Base-by-base conservation (phyloP, 2,329 filamentous ascomycete species). In the Herpotrichia juniperi region DNA sequence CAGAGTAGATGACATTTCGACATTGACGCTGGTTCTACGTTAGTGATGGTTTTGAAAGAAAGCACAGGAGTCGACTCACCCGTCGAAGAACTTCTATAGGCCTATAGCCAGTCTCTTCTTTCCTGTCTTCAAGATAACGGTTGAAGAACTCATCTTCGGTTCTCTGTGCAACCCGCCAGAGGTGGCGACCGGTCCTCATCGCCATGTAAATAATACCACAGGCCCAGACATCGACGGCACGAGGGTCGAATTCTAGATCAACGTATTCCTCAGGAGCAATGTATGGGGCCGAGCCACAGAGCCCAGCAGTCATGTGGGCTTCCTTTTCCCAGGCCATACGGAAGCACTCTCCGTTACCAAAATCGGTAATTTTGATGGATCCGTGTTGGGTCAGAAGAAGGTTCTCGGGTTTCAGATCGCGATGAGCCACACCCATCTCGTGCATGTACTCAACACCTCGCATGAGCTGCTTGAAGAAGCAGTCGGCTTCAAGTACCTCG, bases 191-290 rank as follows among this genome's bases (percentile, higher is more conserved):
- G 1, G 93, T 97, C 52, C 94, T 85, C 94, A 99, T 99, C 12
- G 94, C 94, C 94, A 99, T 99, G 78, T 99, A 99, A 54, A 99
- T 99, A 46, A 99, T 94, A 70, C 94, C 94, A 54, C 92, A 96
- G 21, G 94, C 94, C 94, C 94, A 99, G 12, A 97, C 89, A 68
- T 99, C 94, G 43, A 99, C 93, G n/a, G 94, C 93, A 51, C 94
- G 85, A 25, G 94, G 94, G 69, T 99, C 94, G 61, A 99, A 99
- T 72, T 99, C 94, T 72, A 88, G 92, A 70, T 96, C 93, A 1
- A 87, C 85, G 67, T 99, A 99, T 74, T 99, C 94, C 73, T 99
- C 94, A 0, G 94, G 94, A 1, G 94, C 91, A 62, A 99, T 99
- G 71, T 99, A 99, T 0, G 94, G 94, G 19, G 93, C 94, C 12